These are phyloP conservation scores for Arthrobotrys musiformis DNA, from an alignment of 2,329 filamentous ascomycete genomes.

Conservation along the genomic window DNA sequence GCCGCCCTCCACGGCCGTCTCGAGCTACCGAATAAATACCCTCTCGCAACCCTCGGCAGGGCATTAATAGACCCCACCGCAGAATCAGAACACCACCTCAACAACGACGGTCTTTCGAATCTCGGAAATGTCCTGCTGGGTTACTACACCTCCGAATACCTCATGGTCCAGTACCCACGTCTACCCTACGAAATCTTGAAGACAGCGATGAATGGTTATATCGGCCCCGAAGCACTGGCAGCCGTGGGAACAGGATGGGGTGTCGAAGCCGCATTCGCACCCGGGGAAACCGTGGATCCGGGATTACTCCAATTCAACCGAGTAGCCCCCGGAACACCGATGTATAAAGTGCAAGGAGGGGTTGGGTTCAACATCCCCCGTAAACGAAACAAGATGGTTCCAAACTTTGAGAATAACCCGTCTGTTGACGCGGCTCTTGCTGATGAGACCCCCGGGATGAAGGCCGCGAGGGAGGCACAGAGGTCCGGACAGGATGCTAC, in stretches of 20 bases:
- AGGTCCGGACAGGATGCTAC: slow-evolving; percentile 62
- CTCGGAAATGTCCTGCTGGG: slow-evolving; percentile 84
- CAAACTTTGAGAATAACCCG: slow-evolving; percentile 45
- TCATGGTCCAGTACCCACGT: slow-evolving; percentile 89
- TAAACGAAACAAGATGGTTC: slow-evolving; percentile 19
- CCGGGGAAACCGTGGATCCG: slow-evolving; percentile 90
- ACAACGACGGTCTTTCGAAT: slow-evolving; percentile 84
- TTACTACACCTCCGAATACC: slow-evolving; percentile 88
- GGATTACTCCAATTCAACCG: slow-evolving; percentile 81
- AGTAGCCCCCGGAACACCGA: slow-evolving; percentile 54
- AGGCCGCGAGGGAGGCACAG: slow-evolving; percentile 62
- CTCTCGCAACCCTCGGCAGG: slow-evolving; percentile 84
- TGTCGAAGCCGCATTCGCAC: slow-evolving; percentile 84
- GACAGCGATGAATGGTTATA: slow-evolving; percentile 84
- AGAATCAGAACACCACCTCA: slow-evolving; percentile 81
- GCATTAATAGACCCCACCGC: slow-evolving; percentile 87
- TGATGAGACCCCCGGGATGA: slow-evolving; percentile 24
- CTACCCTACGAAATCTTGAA: slow-evolving; percentile 89
- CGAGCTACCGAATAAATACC: slow-evolving; percentile 81
- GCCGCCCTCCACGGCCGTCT: slow-evolving; percentile 91
- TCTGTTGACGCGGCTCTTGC: slow-evolving; percentile 8
- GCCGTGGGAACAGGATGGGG: slow-evolving; percentile 87
- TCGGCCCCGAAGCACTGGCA: slow-evolving; percentile 78
- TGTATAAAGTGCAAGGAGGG: slow-evolving; percentile 19
- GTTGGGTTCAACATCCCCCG: slow-evolving; percentile 30